These are phyloP conservation scores for Tylopilus vinaceipallidus DNA, from an alignment of 768 basidiomycete species.

Conservation along the genomic window DNA sequence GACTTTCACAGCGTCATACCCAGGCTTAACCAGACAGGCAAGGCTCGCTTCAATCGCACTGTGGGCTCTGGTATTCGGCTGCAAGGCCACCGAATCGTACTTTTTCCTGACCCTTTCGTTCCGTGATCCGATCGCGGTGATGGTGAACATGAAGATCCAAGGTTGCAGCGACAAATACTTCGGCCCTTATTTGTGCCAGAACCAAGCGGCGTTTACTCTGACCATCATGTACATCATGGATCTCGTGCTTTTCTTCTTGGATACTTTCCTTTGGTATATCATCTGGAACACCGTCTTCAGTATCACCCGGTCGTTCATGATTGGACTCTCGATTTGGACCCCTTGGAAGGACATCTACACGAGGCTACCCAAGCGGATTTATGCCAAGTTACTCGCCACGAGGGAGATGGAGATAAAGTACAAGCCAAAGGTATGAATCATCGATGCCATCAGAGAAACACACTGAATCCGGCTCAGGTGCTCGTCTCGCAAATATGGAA, in stretches of 20 bases:
- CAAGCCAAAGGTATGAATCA: constrained; percentile 86
- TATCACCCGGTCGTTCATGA: constrained; percentile 81
- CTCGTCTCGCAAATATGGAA: constrained; percentile 99
- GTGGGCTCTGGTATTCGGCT: constrained; percentile 92
- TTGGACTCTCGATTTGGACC: constrained; percentile 97
- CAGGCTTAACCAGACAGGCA: constrained; percentile 54
- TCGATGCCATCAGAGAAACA: not conserved
- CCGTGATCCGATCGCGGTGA: constrained; percentile 87
- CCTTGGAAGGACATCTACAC: constrained; percentile 99
- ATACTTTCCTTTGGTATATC: constrained; percentile 99
- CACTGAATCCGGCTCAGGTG: constrained; percentile 49
- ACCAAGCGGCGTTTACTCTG: constrained; percentile 93
- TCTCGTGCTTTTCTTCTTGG: constrained; percentile 93
- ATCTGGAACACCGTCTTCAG: constrained; percentile 98
- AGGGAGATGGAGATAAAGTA: constrained; percentile 97
- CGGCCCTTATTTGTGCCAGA: constrained; percentile 77
- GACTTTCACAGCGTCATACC: constrained; percentile 97
- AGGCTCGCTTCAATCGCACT: constrained; percentile 79
- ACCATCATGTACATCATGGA: constrained; percentile 99
- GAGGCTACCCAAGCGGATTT: constrained; percentile 93
- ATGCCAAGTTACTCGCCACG: constrained; percentile 92
- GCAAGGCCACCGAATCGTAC: constrained; percentile 97
- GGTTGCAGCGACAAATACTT: constrained; percentile 86
- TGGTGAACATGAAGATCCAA: constrained; percentile 96
- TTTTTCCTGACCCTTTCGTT: constrained; percentile 97